Base-by-base conservation (phyloP, 2,329 filamentous ascomycete genomes). In the Aspergillus sojae region DNA sequence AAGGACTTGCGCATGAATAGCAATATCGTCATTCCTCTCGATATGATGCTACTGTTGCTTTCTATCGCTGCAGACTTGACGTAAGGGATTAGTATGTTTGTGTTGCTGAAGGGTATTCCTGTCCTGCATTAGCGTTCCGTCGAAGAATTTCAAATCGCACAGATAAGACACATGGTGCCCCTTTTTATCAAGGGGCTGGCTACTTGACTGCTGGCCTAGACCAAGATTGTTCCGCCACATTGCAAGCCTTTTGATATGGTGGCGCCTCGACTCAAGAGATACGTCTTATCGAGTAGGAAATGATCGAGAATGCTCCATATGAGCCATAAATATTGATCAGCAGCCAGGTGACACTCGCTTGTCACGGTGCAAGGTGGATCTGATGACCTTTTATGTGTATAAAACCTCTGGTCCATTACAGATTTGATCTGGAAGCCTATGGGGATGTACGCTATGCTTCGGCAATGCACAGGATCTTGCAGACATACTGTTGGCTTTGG, bases 21-120 rank as follows among this genome's bases (percentile, higher is more conserved):
- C 30, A 43, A 36, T 34, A 6, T 16, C 48, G 21, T 36, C 34
- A 11, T 52, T 46, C 26, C 59, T 32, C 16, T 41, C 12, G n/a
- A 41, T 26, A 19, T 19, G 36, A 57, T 62, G 55, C 45, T 58
- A 57, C 60, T 32, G 55, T 62, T 32, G 54, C 53, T 57, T 39
- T 39, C 21, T 34, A 41, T 9, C 26, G n/a, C n/a, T 52, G 34
- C 54, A 57, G 46, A 23, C 16, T 19, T 23, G 30, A 43, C 28
- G 56, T 50, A 62, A 58, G 61, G 61, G 54, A 46, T 5, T 2
- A 41, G 28, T 4, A 19, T 28, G 28, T 28, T 53, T 23, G 45
- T 16, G 16, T 23, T 36, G 34, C n/a, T 36, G 52, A 36, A 16
- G 9, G 30, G 9, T 14, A 32, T 36, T 26, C n/a, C 30, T 6